Percentiles rank a stretch among this genome's conserved stretches.
phyloP scores from a whole-genome alignment of 179 eudicot genomes.

The Pouteria campechiana region DNA sequence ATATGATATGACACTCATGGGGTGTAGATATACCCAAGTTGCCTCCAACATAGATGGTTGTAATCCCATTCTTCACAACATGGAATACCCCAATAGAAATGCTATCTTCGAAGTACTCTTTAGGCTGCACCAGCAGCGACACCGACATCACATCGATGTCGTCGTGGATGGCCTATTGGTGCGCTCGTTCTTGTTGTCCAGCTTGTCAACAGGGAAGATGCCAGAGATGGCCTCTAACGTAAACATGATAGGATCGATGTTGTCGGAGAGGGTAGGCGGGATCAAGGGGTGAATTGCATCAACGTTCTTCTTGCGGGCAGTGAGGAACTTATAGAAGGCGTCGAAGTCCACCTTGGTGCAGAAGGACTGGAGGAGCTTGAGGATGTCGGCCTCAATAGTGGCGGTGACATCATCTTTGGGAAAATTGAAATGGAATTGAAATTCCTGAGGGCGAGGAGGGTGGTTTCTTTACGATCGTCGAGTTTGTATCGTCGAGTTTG shows the following conservation, averaged over 20 bases:
- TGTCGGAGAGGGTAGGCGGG: constrained; percentile 44
- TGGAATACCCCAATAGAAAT: too few relatives aligned
- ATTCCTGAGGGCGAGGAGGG: neutral
- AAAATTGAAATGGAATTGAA: constrained; percentile 10
- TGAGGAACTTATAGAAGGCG: constrained; percentile 72
- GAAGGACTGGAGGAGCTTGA: constrained; percentile 40
- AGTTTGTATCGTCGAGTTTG: constrained; percentile 43
- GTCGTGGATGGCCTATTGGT: too few relatives aligned
- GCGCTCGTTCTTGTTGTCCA: constrained; percentile 39
- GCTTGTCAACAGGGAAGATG: constrained; percentile 84
- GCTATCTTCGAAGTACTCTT: too few relatives aligned
- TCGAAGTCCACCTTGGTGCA: constrained; percentile 57
- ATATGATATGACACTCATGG: too few relatives aligned
- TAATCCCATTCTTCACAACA: too few relatives aligned
- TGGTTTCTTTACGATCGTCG: constrained; percentile 26
- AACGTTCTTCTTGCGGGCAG: constrained; percentile 62
- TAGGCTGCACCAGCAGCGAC: too few relatives aligned
- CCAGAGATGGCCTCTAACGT: constrained; percentile 83
- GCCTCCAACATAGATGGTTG: too few relatives aligned
- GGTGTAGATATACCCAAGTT: too few relatives aligned
- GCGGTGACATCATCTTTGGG: constrained; percentile 1
- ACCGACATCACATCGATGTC: too few relatives aligned
- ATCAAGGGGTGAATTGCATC: constrained; percentile 48
- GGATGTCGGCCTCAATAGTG: neutral
- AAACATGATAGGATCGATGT: constrained; percentile 84